These are phyloP conservation scores for Tanozyma kutaoensis DNA, from an alignment of 805 yeast genomes.

Conservation along the genomic window DNA sequence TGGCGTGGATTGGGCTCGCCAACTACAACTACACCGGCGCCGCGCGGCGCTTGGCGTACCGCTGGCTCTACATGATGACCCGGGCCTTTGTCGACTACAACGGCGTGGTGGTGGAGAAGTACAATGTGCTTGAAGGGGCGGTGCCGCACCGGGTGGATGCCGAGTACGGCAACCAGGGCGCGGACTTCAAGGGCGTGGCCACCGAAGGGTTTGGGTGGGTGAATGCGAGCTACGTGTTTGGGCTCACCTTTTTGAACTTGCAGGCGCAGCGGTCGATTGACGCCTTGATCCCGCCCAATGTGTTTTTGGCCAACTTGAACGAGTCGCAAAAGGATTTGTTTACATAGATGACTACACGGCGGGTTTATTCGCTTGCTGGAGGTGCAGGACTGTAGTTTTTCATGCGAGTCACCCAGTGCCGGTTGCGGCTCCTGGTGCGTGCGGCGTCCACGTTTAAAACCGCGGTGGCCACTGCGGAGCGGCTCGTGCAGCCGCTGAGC, in stretches of 20 bases:
- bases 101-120: conserved; percentile 92
- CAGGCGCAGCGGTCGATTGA: conserved; percentile 71
- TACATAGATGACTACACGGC: too few relatives aligned
- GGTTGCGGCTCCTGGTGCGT: too few relatives aligned
- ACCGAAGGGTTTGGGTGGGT: conserved; percentile 99
- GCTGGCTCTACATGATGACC: conserved; percentile 87
- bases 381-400: too few relatives aligned
- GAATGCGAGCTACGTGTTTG: conserved; percentile 71
- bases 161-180: conserved; percentile 94
- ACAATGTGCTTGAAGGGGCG: conserved; percentile 71
- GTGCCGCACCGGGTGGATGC: conserved; percentile 91
- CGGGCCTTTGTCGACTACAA: conserved; percentile 83
- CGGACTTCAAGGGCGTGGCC: conserved; percentile 84
- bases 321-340: too few relatives aligned
- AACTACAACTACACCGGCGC: conserved; percentile 57
- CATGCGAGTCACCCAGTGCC: too few relatives aligned
- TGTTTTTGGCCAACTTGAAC: conserved; percentile 36
- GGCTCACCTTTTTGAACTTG: conserved; percentile 50
- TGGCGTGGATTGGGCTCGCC: conserved; percentile 80
- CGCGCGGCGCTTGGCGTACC: conserved; percentile 59
- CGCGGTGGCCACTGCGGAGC: conserved; percentile 64
- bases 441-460: conserved; percentile 18
- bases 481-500: conserved; percentile 50
- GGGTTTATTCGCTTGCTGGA: too few relatives aligned
- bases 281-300: conserved; percentile 59